Conservation (phyloP, 129 eudicot genomes). For the Flaveria trinervia region DNA sequence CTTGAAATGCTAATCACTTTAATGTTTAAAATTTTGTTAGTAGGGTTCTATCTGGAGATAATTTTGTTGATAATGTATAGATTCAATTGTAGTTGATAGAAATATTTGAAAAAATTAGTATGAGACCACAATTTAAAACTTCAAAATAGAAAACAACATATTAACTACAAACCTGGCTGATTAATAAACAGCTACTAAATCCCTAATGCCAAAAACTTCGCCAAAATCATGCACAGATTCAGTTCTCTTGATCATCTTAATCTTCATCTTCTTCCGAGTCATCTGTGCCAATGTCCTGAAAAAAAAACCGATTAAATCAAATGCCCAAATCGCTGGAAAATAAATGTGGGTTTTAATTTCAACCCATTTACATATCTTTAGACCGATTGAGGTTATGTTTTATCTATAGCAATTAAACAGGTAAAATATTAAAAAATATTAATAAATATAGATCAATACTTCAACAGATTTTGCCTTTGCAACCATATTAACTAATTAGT, state of each 20-base stretch:
- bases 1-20: not conserved
- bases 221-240: not conserved
- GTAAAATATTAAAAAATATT: not conserved
- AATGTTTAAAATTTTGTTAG: not conserved
- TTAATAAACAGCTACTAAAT: not conserved
- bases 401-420: not conserved
- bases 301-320: not conserved
- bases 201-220: not conserved
- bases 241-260: slow-evolving; percentile 22
- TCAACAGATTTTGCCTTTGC: not conserved
- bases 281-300: slow-evolving; percentile 48
- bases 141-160: slow-evolving; percentile 14
- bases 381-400: not conserved
- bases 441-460: not conserved
- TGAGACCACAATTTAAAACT: slow-evolving; percentile 8
- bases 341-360: no score
- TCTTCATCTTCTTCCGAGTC: slow-evolving; percentile 53
- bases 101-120: not conserved
- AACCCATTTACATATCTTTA: not conserved
- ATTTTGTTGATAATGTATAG: not conserved
- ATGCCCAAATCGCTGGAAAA: no score
- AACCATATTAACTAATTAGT: not conserved
- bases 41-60: not conserved
- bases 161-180: slow-evolving; percentile 24
- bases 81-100: not conserved